Conservation (phyloP, 1,284 basidiomycete species). For the Marasmius sp. region DNA sequence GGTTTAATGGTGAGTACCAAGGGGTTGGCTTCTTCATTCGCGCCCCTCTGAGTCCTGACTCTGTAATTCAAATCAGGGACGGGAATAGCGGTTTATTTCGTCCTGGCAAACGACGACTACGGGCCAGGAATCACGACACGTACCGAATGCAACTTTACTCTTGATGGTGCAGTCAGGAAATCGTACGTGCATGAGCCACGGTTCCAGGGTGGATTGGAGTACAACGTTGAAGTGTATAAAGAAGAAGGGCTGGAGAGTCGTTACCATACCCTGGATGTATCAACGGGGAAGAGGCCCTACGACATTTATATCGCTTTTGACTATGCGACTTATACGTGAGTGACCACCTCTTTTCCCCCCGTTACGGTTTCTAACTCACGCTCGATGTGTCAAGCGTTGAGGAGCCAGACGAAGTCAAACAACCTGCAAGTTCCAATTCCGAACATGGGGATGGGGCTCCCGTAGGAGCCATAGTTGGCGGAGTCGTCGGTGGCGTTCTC, state of each 20-base stretch:
- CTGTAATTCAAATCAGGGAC: neutral
- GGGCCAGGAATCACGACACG: neutral
- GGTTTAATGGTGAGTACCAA: neutral
- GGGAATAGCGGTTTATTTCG: neutral
- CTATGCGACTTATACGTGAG: slow-evolving; percentile 7
- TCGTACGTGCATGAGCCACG: neutral
- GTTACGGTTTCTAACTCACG: neutral
- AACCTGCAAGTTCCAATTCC: neutral
- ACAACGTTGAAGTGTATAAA: neutral
- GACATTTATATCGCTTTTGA: neutral
- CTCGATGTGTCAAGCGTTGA: neutral
- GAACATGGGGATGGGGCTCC: neutral
- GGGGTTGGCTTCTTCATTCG: neutral
- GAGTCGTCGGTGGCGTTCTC: neutral
- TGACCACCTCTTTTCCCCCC: neutral
- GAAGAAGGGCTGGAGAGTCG: neutral
- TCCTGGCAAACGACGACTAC: neutral
- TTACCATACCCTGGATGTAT: neutral
- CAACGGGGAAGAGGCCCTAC: neutral
- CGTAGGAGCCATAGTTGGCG: neutral
- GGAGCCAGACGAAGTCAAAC: neutral
- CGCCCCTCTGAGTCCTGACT: no score
- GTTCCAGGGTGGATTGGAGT: neutral
- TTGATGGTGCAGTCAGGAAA: neutral
- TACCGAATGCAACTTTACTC: slow-evolving; percentile 7